Evolutionary conservation across 2,329 filamentous ascomycete genomes (phyloP).

Genomic region (Endocalyx cinctus): DNA sequence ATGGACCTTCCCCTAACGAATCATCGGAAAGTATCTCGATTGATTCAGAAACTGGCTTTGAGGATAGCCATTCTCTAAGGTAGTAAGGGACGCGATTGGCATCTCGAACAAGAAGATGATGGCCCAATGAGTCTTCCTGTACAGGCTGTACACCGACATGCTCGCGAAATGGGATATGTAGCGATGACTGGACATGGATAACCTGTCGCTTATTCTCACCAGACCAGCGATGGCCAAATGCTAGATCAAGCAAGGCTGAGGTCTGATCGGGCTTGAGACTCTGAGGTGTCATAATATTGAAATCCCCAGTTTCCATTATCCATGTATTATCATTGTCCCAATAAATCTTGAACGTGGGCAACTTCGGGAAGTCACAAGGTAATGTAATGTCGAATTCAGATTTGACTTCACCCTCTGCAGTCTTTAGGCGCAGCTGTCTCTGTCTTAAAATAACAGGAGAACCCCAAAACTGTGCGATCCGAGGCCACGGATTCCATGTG

Average conservation of each 20-base stretch:
- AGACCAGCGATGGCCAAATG: constrained; percentile 44
- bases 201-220: constrained; percentile 36
- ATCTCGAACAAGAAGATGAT: constrained; percentile 38
- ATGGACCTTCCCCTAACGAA: constrained; percentile 39
- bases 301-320: constrained; percentile 28
- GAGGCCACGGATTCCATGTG: constrained; percentile 43
- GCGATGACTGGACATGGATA: constrained; percentile 33
- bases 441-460: constrained; percentile 25
- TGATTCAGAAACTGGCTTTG: constrained; percentile 37
- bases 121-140: constrained; percentile 17
- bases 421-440: constrained; percentile 29
- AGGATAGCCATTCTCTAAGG: constrained; percentile 36
- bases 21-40: constrained; percentile 30
- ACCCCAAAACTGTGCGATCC: constrained; percentile 40
- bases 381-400: constrained; percentile 39
- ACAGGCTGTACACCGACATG: constrained; percentile 12
- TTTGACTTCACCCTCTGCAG: constrained; percentile 23
- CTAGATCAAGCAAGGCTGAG: constrained; percentile 38
- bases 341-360: constrained; percentile 34
- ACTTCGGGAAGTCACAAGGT: constrained; percentile 35
- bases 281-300: constrained; percentile 3
- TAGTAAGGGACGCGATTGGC: constrained; percentile 30
- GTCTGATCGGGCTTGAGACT: constrained; percentile 36
- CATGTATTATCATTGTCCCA: constrained; percentile 33
- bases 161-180: constrained; percentile 16